phyloP scores from a whole-genome alignment of 2,329 filamentous ascomycete species.

The Alternaria sp. region DNA sequence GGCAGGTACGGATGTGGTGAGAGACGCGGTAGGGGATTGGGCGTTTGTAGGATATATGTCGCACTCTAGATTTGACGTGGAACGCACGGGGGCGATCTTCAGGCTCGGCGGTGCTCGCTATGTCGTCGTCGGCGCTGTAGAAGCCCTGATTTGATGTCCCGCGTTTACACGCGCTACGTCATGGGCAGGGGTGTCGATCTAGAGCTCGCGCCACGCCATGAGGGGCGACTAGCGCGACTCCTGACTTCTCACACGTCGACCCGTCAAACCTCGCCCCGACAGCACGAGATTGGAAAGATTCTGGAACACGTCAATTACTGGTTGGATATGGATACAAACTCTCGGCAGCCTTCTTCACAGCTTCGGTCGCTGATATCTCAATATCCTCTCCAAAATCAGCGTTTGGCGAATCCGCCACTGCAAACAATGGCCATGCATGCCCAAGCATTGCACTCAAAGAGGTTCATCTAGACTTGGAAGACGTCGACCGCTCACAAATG shows the following conservation, averaged over 20 bases:
- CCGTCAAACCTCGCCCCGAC: not conserved
- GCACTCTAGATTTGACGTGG: conserved; percentile 4
- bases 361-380: not conserved
- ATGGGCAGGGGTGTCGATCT: conserved; percentile 31
- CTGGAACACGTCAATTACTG: not conserved
- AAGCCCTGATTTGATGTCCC: conserved; percentile 29
- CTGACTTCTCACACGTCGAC: not conserved
- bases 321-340: not conserved
- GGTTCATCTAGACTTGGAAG: not conserved
- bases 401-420: not conserved
- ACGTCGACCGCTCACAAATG: not conserved
- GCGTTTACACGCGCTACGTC: conserved; percentile 31
- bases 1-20: not conserved
- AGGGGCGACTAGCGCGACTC: not conserved
- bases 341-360: not conserved
- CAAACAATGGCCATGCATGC: not conserved
- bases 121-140: conserved; percentile 29
- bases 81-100: conserved; percentile 14
- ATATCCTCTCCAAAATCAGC: not conserved
- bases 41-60: not conserved
- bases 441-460: not conserved
- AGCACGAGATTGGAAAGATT: not conserved
- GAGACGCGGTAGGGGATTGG: not conserved
- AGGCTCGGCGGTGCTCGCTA: conserved; percentile 26
- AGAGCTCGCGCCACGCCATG: conserved; percentile 15